Base-by-base conservation (phyloP, 768 basidiomycete genomes). In the Trametes punicea region DNA sequence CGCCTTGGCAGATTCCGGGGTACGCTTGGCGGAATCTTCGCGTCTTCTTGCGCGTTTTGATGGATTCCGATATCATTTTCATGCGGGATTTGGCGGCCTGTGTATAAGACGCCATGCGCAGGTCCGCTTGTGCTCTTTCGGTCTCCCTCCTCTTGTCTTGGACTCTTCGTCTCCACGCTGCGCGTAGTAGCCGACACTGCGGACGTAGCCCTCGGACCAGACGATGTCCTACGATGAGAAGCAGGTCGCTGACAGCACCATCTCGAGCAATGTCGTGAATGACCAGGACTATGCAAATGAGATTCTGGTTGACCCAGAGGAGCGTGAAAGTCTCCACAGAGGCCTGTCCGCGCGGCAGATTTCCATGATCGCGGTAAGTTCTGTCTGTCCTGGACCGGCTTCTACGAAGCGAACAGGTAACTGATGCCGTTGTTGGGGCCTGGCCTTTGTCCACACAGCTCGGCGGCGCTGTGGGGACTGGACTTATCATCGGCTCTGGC, bases 401-500 rank as follows among this genome's bases (percentile, higher is more conserved):
- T 8, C 9, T 10, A 15, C 6, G 34, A 23, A 23, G 18, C 13
- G 26, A 15, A 41, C 34, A 20, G 16, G 15, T 39, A 16, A 40
- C 29, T 46, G 26, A 49, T 38, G 6, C 26, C n/a, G n/a, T n/a
- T n/a, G n/a, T n/a, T n/a, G n/a, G n/a, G n/a, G n/a, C n/a, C n/a
- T n/a, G n/a, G n/a, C n/a, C n/a, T n/a, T 8, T 44, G 23, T 29
- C 13, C 20, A 13, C 20, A 23, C 38, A 69, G 70, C 68, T 71
- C n/a, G 70, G 70, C 6, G 70, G 70, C 39, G 69, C 70, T 8
- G 63, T 71, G 40, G 70, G 69, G 2, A 71, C 70, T 23, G 70
- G 70, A 47, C 62, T 71, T 18, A 70, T 71, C 51, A 70, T 71
- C 36, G 69, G 73, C 20, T 84, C 81, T 26, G 82, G 81, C 1